These are phyloP conservation scores for Chlorencoelia australis DNA, from an alignment of 2,329 filamentous ascomycete species.

Conservation along the genomic window DNA sequence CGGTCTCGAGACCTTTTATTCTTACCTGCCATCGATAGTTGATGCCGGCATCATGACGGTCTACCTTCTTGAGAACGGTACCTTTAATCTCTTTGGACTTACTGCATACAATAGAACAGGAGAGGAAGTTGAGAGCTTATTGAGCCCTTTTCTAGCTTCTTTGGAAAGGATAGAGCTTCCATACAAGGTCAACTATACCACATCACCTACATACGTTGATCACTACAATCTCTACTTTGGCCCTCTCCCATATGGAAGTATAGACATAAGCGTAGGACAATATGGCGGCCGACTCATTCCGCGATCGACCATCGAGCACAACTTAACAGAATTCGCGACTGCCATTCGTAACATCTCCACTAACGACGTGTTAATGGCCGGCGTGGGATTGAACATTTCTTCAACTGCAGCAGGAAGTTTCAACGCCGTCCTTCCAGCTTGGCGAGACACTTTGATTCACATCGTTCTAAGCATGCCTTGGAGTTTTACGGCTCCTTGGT, in stretches of 20 bases:
- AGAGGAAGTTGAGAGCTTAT: slow-evolving; percentile 31
- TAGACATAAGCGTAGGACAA: neutral
- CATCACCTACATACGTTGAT: slow-evolving; percentile 37
- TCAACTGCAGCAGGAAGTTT: neutral
- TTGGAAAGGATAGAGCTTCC: no score
- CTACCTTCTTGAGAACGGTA: neutral
- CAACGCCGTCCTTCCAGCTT: slow-evolving; percentile 6
- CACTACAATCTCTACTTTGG: slow-evolving; percentile 13
- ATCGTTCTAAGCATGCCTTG: slow-evolving; percentile 7
- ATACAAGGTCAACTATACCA: slow-evolving; percentile 33
- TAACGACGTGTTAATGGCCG: slow-evolving; percentile 25
- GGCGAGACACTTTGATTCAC: slow-evolving; percentile 2
- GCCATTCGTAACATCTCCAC: slow-evolving; percentile 27
- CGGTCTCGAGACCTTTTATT: slow-evolving; percentile 37
- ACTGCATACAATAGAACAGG: neutral
- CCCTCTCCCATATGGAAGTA: slow-evolving; percentile 28
- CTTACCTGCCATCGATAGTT: slow-evolving; percentile 35
- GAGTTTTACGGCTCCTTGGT: neutral
- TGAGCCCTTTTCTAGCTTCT: slow-evolving; percentile 38
- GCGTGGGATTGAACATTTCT: slow-evolving; percentile 30
- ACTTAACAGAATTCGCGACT: slow-evolving; percentile 14
- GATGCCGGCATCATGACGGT: slow-evolving; percentile 33
- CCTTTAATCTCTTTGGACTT: neutral
- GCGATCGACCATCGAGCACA: slow-evolving; percentile 24
- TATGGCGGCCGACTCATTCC: neutral